A percentile compares a stretch with the other conserved stretches of the same genome.
These are phyloP conservation scores for Bjerkandera adusta DNA, from an alignment of 1,284 basidiomycete species.

Conservation along the genomic window DNA sequence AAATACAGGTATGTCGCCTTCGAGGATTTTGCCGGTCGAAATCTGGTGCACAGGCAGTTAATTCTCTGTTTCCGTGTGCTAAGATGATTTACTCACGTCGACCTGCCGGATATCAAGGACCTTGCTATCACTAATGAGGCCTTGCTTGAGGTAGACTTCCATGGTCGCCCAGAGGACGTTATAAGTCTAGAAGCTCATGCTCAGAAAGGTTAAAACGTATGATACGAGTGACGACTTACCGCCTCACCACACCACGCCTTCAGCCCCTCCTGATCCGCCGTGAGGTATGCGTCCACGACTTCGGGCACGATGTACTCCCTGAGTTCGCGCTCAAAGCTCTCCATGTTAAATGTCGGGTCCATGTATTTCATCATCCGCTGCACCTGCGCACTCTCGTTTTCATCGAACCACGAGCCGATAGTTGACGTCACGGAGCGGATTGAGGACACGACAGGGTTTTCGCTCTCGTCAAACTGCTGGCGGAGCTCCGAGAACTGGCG, in stretches of 20 bases:
- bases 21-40: conserved; percentile 81
- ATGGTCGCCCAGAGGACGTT: conserved; percentile 98
- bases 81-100: conserved; percentile 61
- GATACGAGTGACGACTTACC: conserved; percentile 47
- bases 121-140: conserved; percentile 87
- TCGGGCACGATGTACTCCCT: conserved; percentile 98
- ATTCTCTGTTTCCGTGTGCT: not conserved
- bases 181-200: conserved; percentile 62
- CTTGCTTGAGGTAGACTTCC: conserved; percentile 90
- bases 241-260: conserved; percentile 96
- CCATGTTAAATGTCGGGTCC: conserved; percentile 87
- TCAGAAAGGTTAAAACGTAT: conserved; percentile 1
- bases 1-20: conserved; percentile 89
- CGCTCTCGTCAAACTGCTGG: conserved; percentile 88
- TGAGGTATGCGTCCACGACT: conserved; percentile 94
- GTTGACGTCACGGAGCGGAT: conserved; percentile 84
- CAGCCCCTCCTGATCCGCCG: conserved; percentile 83
- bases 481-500: conserved; percentile 59
- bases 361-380: conserved; percentile 83
- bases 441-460: conserved; percentile 85
- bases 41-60: conserved; percentile 41
- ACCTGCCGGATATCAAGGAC: conserved; percentile 95
- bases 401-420: conserved; percentile 90
- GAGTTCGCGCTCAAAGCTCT: conserved; percentile 86
- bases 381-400: conserved; percentile 97